phyloP scores from a whole-genome alignment of 108 stramenopile genomes.

The Parietichytrium sp. region DNA sequence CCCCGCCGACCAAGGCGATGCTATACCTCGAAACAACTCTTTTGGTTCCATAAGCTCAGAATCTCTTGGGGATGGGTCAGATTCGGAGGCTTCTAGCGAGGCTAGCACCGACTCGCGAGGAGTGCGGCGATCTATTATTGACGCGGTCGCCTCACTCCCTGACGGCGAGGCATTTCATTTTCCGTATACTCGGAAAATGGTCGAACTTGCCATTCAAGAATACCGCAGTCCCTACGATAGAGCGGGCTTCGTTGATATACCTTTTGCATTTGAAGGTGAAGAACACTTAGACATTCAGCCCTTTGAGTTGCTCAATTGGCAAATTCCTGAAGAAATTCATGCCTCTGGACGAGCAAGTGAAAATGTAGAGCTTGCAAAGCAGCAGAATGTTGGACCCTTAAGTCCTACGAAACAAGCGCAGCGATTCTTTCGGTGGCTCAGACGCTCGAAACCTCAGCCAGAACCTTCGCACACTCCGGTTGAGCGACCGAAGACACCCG shows the following conservation, averaged over 20 bases:
- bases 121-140: background rate
- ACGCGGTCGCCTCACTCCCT: background rate
- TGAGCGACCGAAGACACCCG: too few species aligned
- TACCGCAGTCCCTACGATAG: background rate
- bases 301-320: background rate
- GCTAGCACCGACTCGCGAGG: background rate
- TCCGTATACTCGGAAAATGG: background rate
- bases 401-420: too few species aligned
- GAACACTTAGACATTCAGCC: background rate
- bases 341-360: too few species aligned
- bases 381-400: too few species aligned
- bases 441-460: too few species aligned
- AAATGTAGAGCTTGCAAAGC: too few species aligned
- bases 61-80: background rate
- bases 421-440: too few species aligned
- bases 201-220: background rate
- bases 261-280: background rate
- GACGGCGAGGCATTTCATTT: background rate
- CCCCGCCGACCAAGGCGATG: too few species aligned
- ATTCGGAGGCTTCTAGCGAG: background rate
- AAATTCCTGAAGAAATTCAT: background rate
- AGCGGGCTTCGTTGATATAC: background rate
- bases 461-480: too few species aligned
- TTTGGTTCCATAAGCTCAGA: too few species aligned
- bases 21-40: too few species aligned